Evolutionary conservation across 805 yeast species (phyloP), one percentile per base, ranked within the genome.

Genomic region (Metschnikowia lunata): DNA sequence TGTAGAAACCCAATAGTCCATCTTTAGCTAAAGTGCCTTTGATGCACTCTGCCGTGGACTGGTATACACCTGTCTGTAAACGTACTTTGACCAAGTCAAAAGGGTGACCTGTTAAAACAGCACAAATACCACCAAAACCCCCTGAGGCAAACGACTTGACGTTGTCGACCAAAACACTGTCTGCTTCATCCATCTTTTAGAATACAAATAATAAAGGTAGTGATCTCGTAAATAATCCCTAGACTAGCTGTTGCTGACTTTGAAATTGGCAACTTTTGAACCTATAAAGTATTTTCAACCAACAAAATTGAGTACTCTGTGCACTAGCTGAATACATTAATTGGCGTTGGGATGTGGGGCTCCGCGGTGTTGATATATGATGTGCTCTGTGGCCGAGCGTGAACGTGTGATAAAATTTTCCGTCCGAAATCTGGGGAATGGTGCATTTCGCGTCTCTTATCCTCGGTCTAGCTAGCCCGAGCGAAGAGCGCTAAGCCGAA

Each of bases 71-170:
- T 3, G 96, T 88, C 61, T 91, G 99, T 50, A 91, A 78, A 48
- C 96, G 76, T 12, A 91, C 99, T 63, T 91, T 91, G 54, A 90
- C 79, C 54, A 91, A 76, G 63, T 93, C 99, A 62, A 91, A 91
- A 1, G 99, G 99, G 62, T 91, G 98, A 28, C 98, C 99, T 0
- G 96, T 88, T 27, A 89, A 58, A 12, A 91, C 98, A 2, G 98
- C 97, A 64, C 96, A 90, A 23, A 91, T 71, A 58, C 99, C 99
- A 51, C 99, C 98, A 47, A 91, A 85, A 4, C 97, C 99, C 35
- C 99, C 99, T 7, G 97, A 83, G 7, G 80, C 83, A 55, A 91
- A 80, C 1, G 97, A 88, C 61, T 90, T 88, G 54, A 84, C 70
- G 69, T 91, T 95, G 46, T 88, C 96, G 30, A 82, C 75, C 40